Evolutionary conservation across 108 stramenopile species (phyloP).

Genomic region (Skeletonema marinoi): DNA sequence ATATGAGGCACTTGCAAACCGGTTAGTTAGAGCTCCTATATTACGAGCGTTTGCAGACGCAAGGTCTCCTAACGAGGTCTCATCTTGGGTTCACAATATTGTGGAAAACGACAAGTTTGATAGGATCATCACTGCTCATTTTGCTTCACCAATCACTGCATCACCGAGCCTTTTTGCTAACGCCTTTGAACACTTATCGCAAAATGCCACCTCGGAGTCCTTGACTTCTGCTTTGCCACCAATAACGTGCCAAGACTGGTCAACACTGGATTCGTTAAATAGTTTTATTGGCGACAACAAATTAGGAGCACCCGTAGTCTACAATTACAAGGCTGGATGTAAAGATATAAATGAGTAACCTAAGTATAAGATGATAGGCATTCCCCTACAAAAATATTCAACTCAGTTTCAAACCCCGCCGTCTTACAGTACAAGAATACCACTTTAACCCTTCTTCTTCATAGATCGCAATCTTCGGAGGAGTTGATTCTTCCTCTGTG

Average conservation of each 20-base stretch:
- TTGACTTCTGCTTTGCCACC: constrained; percentile 42
- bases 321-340: constrained; percentile 57
- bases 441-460: constrained; percentile 32
- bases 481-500: constrained; percentile 85
- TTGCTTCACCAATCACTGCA: constrained; percentile 63
- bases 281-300: constrained; percentile 54
- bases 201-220: not conserved
- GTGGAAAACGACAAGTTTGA: constrained; percentile 51
- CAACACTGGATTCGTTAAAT: constrained; percentile 57
- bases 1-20: constrained; percentile 50
- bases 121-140: constrained; percentile 65
- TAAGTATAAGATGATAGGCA: not conserved
- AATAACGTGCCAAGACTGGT: constrained; percentile 65
- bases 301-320: constrained; percentile 52
- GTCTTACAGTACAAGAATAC: not conserved
- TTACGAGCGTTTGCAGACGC: constrained; percentile 64
- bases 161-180: constrained; percentile 25
- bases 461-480: constrained; percentile 68
- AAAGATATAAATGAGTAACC: not conserved
- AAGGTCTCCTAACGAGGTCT: constrained; percentile 50
- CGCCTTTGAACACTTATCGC: constrained; percentile 48
- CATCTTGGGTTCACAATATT: constrained; percentile 47
- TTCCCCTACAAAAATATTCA: not conserved
- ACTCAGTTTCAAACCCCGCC: too few relatives aligned
- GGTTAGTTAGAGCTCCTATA: constrained; percentile 64